A percentile compares a stretch with the other conserved stretches of the same genome.
These are phyloP conservation scores for Magnusiomyces paraingens DNA, from an alignment of 1,139 yeast species.

Conservation along the genomic window DNA sequence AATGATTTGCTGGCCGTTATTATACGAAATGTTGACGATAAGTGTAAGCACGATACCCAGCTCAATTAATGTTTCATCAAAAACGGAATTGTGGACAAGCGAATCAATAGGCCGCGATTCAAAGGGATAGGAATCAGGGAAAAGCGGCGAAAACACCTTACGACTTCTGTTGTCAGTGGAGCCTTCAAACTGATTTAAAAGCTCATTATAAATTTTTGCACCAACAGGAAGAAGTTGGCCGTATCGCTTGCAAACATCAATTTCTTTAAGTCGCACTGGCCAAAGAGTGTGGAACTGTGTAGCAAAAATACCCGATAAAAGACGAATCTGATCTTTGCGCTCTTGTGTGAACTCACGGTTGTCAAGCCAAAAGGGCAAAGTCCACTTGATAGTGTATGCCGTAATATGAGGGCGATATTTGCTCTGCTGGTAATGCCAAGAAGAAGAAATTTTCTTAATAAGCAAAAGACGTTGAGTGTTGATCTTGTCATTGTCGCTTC, in stretches of 20 bases:
- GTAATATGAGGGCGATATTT: conserved; percentile 42
- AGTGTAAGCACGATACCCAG: conserved; percentile 41
- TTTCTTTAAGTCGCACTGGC: conserved; percentile 28
- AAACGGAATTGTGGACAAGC: conserved; percentile 58
- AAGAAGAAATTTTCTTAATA: conserved; percentile 50
- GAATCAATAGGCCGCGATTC: conserved; percentile 65
- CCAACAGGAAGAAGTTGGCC: conserved; percentile 31
- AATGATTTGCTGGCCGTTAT: conserved; percentile 47
- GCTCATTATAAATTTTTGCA: conserved; percentile 29
- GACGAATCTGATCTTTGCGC: conserved; percentile 28
- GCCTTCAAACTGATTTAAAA: conserved; percentile 24
- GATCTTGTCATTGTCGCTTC: conserved; percentile 37
- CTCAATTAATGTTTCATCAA: conserved; percentile 72
- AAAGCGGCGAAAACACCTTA: conserved; percentile 38
- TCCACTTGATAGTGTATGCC: conserved; percentile 53
- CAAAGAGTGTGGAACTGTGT: conserved; percentile 30
- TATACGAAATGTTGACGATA: conserved; percentile 29
- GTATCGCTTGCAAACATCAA: conserved; percentile 28
- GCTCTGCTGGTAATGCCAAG: conserved; percentile 40
- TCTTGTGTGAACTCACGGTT: conserved; percentile 24
- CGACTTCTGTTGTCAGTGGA: conserved; percentile 13
- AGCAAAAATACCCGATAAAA: conserved; percentile 31
- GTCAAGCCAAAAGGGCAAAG: conserved; percentile 32
- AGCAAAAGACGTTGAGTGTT: conserved; percentile 53
- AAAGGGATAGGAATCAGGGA: conserved; percentile 66